These are phyloP conservation scores for Cystobasidium sp. DNA, from an alignment of 1,284 basidiomycete species.

Conservation along the genomic window DNA sequence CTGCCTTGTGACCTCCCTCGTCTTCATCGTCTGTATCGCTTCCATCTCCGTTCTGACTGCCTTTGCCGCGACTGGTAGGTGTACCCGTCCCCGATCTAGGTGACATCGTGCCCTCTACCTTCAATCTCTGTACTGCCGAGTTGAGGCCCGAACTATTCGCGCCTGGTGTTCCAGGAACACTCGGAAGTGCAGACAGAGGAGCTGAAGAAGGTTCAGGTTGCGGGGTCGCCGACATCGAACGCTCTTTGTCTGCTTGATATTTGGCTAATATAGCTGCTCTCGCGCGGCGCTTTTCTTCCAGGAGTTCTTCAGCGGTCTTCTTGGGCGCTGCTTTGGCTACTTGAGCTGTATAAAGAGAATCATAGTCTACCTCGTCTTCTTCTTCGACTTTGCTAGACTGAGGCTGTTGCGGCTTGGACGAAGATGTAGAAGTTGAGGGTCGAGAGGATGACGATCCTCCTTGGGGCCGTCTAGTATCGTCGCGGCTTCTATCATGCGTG, in stretches of 20 bases:
- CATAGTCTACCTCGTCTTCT: conserved; percentile 21
- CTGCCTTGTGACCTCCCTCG: conserved; percentile 1
- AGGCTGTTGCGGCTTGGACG: background rate
- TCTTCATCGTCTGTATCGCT: conserved; percentile 24
- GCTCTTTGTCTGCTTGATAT: conserved; percentile 60
- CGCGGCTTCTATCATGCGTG: background rate
- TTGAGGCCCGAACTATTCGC: conserved; percentile 43
- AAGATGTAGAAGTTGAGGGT: background rate
- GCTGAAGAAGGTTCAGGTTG: conserved; percentile 34
- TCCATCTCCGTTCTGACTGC: background rate
- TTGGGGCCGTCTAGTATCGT: background rate
- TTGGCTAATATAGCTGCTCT: conserved; percentile 84
- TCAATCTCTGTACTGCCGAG: conserved; percentile 45
- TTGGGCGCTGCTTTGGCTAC: conserved; percentile 13
- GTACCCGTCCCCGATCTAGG: background rate
- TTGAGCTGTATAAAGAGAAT: conserved; percentile 2
- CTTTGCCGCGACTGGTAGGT: background rate
- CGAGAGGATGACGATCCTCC: too few species aligned
- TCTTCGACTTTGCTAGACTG: conserved; percentile 11
- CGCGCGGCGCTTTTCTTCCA: conserved; percentile 77
- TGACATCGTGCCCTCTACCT: conserved; percentile 39
- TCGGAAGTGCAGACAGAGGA: background rate
- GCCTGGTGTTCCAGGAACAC: conserved; percentile 3
- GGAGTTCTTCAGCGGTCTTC: conserved; percentile 64
- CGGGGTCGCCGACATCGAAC: conserved; percentile 40